A percentile compares a stretch with the other conserved stretches of the same genome.
These are phyloP conservation scores for Candida orba DNA, from an alignment of 805 yeast species.

Conservation along the genomic window DNA sequence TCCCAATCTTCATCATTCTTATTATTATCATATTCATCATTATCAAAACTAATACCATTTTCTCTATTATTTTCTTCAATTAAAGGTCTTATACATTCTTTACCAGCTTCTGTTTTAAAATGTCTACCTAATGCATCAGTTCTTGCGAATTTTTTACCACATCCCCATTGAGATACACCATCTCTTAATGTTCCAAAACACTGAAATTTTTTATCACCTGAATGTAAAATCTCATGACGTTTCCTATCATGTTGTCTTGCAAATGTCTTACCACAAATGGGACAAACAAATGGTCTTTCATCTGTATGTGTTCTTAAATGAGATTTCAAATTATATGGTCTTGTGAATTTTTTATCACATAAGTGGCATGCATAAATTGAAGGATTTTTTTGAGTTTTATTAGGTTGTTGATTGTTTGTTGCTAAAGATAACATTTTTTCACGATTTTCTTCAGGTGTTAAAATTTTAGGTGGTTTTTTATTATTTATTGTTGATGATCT, in stretches of 20 bases:
- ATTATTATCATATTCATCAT: no score
- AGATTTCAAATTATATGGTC: slow-evolving; percentile 89
- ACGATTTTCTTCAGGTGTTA: slow-evolving; percentile 16
- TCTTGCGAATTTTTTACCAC: slow-evolving; percentile 73
- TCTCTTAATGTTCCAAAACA: slow-evolving; percentile 59
- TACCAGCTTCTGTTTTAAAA: slow-evolving; percentile 74
- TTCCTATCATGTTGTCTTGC: slow-evolving; percentile 74
- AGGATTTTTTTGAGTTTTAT: slow-evolving; percentile 63
- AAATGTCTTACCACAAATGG: slow-evolving; percentile 72
- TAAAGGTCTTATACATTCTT: slow-evolving; percentile 60
- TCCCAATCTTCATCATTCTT: no score
- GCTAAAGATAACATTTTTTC: slow-evolving; percentile 65
- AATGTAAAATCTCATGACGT: slow-evolving; percentile 69
- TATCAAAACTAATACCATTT: background rate
- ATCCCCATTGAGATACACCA: slow-evolving; percentile 60
- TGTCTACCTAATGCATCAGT: slow-evolving; percentile 76
- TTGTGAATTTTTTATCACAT: slow-evolving; percentile 81
- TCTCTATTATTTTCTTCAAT: slow-evolving; percentile 47
- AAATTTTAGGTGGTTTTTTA: background rate
- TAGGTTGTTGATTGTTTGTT: slow-evolving; percentile 43
- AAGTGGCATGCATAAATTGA: slow-evolving; percentile 70
- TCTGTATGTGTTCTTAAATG: slow-evolving; percentile 88
- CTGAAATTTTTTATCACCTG: slow-evolving; percentile 68
- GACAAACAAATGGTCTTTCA: slow-evolving; percentile 71
- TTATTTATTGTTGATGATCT: slow-evolving; percentile 9